phyloP scores from a whole-genome alignment of 768 basidiomycete species.

The Cystobasidiopsis lactophilus region DNA sequence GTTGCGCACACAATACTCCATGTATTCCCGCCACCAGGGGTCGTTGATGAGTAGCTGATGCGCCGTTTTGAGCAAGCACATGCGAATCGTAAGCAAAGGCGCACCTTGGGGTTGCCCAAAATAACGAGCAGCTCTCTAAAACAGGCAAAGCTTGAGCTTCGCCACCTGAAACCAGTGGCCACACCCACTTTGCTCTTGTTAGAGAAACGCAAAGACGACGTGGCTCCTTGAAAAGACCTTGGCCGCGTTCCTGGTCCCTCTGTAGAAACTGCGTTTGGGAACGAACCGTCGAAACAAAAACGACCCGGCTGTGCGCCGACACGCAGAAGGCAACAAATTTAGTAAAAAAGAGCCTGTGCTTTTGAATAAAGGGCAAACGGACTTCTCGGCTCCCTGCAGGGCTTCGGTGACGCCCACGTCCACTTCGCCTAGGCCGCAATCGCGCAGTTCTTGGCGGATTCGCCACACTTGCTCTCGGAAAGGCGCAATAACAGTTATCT shows the following conservation, averaged over 20 bases:
- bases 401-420: conserved; percentile 26
- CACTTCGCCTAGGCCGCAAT: conserved; percentile 16
- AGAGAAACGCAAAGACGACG: conserved; percentile 3
- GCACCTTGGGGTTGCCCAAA: too few species aligned
- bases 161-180: too few species aligned
- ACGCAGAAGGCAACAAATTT: too few species aligned
- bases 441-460: conserved; percentile 20
- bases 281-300: conserved; percentile 17
- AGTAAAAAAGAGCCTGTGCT: too few species aligned
- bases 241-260: conserved; percentile 18
- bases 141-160: too few species aligned
- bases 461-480: conserved; percentile 26
- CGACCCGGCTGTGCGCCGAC: conserved; percentile 16
- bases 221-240: conserved; percentile 23
- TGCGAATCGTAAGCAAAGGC: too few species aligned
- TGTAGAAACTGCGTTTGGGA: conserved; percentile 19
- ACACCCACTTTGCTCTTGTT: neutral
- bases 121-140: too few species aligned
- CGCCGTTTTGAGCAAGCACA: too few species aligned
- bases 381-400: conserved; percentile 25
- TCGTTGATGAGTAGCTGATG: too few species aligned
- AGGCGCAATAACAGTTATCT: too few species aligned
- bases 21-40: too few species aligned
- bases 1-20: too few species aligned
- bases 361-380: neutral